phyloP scores from a whole-genome alignment of 257 asterid species.

The Anisodus tanguticus region DNA sequence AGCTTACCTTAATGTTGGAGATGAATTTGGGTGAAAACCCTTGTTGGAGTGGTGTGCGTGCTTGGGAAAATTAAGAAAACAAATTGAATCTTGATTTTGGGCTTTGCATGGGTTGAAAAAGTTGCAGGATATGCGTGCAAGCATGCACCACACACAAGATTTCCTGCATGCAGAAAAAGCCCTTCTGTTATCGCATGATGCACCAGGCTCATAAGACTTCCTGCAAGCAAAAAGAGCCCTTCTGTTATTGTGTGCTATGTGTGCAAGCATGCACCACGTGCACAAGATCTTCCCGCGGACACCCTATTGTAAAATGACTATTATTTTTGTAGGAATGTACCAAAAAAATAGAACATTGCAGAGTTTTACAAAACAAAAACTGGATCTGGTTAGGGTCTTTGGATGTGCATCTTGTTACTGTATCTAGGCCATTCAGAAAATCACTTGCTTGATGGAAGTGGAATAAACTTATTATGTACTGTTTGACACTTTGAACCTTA shows the following conservation, averaged over 20 bases:
- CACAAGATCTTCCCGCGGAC: background rate
- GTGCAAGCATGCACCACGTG: background rate
- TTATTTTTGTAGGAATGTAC: background rate
- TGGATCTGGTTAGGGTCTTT: conserved; percentile 1
- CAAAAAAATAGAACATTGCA: background rate
- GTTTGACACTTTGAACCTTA: background rate
- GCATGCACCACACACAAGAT: background rate
- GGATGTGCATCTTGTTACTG: background rate
- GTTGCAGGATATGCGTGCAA: background rate
- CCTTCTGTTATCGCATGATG: background rate
- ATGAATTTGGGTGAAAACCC: background rate
- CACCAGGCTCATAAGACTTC: background rate
- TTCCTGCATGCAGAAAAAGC: background rate
- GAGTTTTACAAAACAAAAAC: background rate
- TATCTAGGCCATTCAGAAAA: background rate
- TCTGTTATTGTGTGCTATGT: background rate
- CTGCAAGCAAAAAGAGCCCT: background rate
- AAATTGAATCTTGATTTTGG: background rate
- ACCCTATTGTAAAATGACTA: background rate
- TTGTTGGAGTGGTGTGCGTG: background rate
- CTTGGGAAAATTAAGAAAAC: background rate
- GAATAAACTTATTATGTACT: background rate
- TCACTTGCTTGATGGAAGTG: conserved; percentile 1
- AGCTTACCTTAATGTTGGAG: background rate
- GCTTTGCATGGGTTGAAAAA: conserved; percentile 8